Conservation (phyloP, 75 land plant species). For the Pinus tabuliformis region DNA sequence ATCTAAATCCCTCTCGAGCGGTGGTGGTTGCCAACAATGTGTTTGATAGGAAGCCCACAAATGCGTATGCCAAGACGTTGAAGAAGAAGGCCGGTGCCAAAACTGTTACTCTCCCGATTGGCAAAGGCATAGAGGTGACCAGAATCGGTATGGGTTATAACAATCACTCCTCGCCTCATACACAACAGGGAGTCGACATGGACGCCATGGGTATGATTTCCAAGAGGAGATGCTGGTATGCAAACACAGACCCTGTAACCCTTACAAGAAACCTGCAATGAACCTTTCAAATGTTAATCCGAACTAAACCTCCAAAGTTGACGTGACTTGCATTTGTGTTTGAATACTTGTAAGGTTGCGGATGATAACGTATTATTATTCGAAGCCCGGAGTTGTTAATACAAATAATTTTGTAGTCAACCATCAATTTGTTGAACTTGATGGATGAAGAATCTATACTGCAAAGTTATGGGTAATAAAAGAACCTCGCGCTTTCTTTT, state of each 20-base stretch:
- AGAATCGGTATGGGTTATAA: constrained; percentile 21
- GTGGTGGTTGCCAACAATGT: constrained; percentile 66
- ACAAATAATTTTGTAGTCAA: no score
- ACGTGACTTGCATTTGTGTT: no score
- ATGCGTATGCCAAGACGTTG: constrained; percentile 11
- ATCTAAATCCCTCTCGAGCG: constrained; percentile 44
- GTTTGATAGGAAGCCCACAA: constrained; percentile 11
- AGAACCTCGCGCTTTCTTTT: no score
- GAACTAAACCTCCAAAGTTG: no score
- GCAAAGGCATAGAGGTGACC: constrained; percentile 50
- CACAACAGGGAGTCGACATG: constrained; percentile 16
- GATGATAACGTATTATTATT: no score
- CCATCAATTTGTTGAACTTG: no score
- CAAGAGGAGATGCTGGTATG: constrained; percentile 5
- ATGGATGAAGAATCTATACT: no score
- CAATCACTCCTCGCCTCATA: neutral
- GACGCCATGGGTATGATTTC: neutral
- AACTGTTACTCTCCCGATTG: constrained; percentile 52
- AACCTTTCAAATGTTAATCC: no score
- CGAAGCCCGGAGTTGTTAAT: no score
- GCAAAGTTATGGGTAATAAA: no score
- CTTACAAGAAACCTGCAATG: no score
- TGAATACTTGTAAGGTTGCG: no score
- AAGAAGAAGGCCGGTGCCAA: constrained; percentile 20
- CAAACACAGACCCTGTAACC: neutral